Conservation (phyloP, 768 basidiomycete genomes). For the Naematelia aurantialba region DNA sequence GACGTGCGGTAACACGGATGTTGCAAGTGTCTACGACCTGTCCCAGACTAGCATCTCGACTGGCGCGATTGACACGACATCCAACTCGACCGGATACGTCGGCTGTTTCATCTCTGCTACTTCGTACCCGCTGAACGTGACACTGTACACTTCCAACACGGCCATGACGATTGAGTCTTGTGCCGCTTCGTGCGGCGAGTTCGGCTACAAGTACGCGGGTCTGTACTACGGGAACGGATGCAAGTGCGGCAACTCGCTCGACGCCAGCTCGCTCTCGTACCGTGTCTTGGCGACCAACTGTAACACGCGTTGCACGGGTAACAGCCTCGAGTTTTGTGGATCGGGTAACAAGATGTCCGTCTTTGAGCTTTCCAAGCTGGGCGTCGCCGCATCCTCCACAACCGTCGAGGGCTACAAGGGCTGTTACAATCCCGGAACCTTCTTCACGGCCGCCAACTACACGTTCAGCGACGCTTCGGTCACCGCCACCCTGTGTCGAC, state of each 20-base stretch:
- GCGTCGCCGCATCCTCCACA: conserved; percentile 1
- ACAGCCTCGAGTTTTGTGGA: conserved; percentile 50
- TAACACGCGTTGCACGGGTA: conserved; percentile 70
- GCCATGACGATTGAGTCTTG: conserved; percentile 47
- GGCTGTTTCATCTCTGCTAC: conserved; percentile 18
- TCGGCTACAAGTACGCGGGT: conserved; percentile 46
- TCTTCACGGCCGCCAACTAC: conserved; percentile 15
- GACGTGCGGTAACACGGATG: conserved; percentile 25
- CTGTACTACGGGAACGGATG: conserved; percentile 47
- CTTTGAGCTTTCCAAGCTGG: background rate
- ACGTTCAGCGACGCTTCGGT: conserved; percentile 11
- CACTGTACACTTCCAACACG: background rate
- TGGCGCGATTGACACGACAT: background rate
- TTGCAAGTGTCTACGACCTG: background rate
- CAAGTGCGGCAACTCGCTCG: conserved; percentile 44
- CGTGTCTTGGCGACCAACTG: conserved; percentile 53
- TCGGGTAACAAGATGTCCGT: conserved; percentile 1
- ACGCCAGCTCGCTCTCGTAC: conserved; percentile 27
- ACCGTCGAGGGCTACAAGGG: conserved; percentile 29
- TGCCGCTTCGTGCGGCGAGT: conserved; percentile 40
- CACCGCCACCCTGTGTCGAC: conserved; percentile 37
- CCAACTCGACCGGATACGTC: conserved; percentile 17
- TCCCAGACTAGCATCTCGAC: background rate
- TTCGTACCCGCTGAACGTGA: no score
- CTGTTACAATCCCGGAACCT: conserved; percentile 23